Evolutionary conservation across 2,329 filamentous ascomycete genomes (phyloP).

Genomic region (Orbilia quercus): DNA sequence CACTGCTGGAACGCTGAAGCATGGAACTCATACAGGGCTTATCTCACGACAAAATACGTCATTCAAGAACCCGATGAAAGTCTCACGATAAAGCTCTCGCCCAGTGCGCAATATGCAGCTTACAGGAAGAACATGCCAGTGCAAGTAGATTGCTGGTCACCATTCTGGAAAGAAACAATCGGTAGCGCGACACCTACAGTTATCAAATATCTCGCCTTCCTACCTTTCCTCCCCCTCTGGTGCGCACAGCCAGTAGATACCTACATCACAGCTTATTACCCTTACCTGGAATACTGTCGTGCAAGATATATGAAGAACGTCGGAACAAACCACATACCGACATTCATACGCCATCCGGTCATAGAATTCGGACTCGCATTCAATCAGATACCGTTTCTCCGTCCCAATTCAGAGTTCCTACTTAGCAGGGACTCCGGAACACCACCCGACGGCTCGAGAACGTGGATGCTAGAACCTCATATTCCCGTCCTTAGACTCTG

Average conservation of each 20-base stretch:
- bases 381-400: slow-evolving; percentile 15
- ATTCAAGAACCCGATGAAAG: slow-evolving; percentile 8
- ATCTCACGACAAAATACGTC: slow-evolving; percentile 3
- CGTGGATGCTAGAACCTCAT: slow-evolving; percentile 20
- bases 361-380: slow-evolving; percentile 16
- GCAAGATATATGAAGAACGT: not conserved
- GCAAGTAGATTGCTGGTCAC: slow-evolving; percentile 2
- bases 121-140: not conserved
- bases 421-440: slow-evolving; percentile 14
- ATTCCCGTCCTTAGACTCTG: slow-evolving; percentile 18
- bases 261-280: slow-evolving; percentile 13
- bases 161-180: slow-evolving; percentile 10
- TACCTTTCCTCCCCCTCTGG: slow-evolving; percentile 30
- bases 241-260: slow-evolving; percentile 13
- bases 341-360: slow-evolving; percentile 4
- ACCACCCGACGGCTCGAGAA: slow-evolving; percentile 18
- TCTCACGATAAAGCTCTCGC: not conserved
- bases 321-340: slow-evolving; percentile 3
- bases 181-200: slow-evolving; percentile 21
- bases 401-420: slow-evolving; percentile 4
- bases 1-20: slow-evolving; percentile 11
- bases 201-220: slow-evolving; percentile 32
- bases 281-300: slow-evolving; percentile 3
- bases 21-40: slow-evolving; percentile 4
- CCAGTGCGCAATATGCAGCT: slow-evolving; percentile 10